These are phyloP conservation scores for Solanum pennellii DNA, from an alignment of 257 asterid species.

Conservation along the genomic window DNA sequence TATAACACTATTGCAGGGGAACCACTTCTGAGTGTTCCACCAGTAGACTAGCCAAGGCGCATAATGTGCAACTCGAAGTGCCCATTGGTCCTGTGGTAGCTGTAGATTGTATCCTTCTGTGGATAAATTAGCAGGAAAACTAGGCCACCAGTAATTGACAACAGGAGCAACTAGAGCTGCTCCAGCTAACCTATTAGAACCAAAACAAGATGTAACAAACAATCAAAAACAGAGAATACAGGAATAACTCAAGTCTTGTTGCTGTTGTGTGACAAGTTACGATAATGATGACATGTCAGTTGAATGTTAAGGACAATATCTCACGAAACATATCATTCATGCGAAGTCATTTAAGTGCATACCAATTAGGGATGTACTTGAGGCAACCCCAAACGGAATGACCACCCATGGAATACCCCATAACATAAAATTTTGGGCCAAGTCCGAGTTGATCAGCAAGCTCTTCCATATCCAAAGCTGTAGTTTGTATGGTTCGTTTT, in stretches of 20 bases:
- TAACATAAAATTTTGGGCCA: constrained; percentile 51
- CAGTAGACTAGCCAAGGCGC: constrained; percentile 52
- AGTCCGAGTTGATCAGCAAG: constrained; percentile 51
- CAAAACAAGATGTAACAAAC: background rate
- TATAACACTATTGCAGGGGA: constrained; percentile 38
- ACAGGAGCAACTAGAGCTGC: constrained; percentile 42
- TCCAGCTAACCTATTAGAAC: constrained; percentile 42
- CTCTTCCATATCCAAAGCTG: constrained; percentile 57
- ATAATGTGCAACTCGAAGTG: constrained; percentile 44
- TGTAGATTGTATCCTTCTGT: constrained; percentile 37
- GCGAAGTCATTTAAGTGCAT: background rate
- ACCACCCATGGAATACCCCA: constrained; percentile 73
- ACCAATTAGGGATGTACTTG: constrained; percentile 62
- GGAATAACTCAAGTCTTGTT: background rate
- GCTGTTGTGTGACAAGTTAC: background rate
- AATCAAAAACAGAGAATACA: background rate
- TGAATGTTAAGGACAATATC: background rate
- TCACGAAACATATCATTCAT: background rate
- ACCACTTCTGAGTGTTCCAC: constrained; percentile 63
- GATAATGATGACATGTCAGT: background rate
- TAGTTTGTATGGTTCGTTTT: constrained; percentile 35
- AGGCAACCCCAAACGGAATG: constrained; percentile 73
- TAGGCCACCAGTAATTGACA: constrained; percentile 59
- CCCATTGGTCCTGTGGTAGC: constrained; percentile 41
- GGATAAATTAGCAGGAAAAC: constrained; percentile 37